These are phyloP conservation scores for Daldinia sp. DNA, from an alignment of 2,329 filamentous ascomycete species.

Conservation along the genomic window DNA sequence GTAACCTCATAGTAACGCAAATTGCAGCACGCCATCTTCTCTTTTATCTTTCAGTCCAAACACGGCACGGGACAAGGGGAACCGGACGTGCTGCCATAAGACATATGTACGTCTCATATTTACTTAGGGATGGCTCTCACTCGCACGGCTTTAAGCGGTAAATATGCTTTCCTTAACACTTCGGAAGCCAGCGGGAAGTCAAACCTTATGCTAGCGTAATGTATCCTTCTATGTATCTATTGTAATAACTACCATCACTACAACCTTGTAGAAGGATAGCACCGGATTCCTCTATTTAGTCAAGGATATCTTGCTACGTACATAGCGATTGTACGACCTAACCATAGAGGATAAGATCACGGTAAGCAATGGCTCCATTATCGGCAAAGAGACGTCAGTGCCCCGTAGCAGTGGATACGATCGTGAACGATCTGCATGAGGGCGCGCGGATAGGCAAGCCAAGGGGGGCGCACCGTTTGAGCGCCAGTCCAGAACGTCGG, in stretches of 20 bases:
- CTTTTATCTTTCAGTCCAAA: not conserved
- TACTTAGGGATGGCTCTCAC: not conserved
- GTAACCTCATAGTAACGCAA: constrained; percentile 23
- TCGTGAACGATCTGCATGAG: constrained; percentile 32
- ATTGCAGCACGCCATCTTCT: constrained; percentile 2
- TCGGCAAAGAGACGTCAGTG: constrained; percentile 37
- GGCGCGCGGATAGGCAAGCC: constrained; percentile 32
- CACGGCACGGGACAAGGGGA: not conserved
- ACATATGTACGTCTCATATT: not conserved
- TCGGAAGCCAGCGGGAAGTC: constrained; percentile 7
- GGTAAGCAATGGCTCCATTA: constrained; percentile 31
- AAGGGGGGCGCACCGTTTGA: constrained; percentile 19
- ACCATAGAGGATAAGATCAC: constrained; percentile 5
- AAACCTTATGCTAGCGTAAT: not conserved
- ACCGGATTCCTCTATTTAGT: not conserved
- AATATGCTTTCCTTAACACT: not conserved
- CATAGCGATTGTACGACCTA: constrained; percentile 7
- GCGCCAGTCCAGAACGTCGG: constrained; percentile 32
- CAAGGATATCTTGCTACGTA: not conserved
- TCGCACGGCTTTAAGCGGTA: not conserved
- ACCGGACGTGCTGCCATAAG: not conserved
- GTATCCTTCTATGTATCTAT: not conserved
- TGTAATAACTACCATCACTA: too few relatives aligned
- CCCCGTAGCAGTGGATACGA: constrained; percentile 34
- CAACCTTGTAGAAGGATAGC: too few relatives aligned